phyloP scores from a whole-genome alignment of 208 protist species.

The Leishmania tarentolae region DNA sequence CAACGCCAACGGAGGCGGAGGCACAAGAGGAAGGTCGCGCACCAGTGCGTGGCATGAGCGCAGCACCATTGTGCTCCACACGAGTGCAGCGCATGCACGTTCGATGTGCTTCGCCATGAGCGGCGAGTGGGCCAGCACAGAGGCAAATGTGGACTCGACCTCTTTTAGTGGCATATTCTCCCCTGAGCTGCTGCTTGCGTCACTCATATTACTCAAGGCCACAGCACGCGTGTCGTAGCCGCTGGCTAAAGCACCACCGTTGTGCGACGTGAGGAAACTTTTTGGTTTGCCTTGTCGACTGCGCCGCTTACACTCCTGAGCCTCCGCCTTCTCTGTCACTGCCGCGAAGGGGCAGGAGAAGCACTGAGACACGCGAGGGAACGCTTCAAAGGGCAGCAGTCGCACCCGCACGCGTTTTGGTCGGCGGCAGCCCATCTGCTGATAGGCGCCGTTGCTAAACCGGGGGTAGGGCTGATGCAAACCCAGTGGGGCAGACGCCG shows the following conservation, averaged over 20 bases:
- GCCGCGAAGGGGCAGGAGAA: conserved; percentile 52
- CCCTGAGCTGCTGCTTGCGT: not conserved
- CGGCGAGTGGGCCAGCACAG: conserved; percentile 48
- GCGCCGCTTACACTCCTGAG: conserved; percentile 31
- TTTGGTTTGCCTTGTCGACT: not conserved
- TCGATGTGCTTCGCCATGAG: conserved; percentile 52
- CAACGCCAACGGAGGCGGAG: conserved; percentile 8
- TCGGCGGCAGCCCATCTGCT: conserved; percentile 48
- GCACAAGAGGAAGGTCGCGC: conserved; percentile 17
- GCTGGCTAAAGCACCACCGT: not conserved
- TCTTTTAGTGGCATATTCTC: conserved; percentile 1
- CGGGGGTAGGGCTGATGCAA: conserved; percentile 27
- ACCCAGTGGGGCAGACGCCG: not conserved
- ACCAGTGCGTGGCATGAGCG: conserved; percentile 42
- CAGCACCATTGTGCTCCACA: conserved; percentile 64
- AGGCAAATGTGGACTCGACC: conserved; percentile 48
- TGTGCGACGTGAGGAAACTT: not conserved
- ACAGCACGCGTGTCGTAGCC: not conserved
- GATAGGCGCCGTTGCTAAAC: conserved; percentile 46
- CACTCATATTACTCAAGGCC: not conserved
- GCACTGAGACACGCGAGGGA: conserved; percentile 60
- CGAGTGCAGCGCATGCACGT: conserved; percentile 55
- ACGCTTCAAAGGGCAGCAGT: conserved; percentile 79
- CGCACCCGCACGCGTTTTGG: conserved; percentile 66
- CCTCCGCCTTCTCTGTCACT: conserved; percentile 46